Evolutionary conservation across 257 asterid species (phyloP).

Genomic region (Plantago elongata): DNA sequence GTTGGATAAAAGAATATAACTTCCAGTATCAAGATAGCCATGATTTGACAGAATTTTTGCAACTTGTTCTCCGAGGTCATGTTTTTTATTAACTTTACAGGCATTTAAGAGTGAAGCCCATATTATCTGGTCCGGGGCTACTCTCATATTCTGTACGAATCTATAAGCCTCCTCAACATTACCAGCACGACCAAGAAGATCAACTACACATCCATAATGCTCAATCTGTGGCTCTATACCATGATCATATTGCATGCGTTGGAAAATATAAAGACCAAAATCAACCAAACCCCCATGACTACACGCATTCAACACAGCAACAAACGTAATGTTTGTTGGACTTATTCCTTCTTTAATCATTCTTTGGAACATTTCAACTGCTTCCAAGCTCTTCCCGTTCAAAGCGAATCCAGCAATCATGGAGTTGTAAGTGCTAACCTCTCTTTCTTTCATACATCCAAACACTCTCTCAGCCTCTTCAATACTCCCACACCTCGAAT

Average conservation of each 20-base stretch:
- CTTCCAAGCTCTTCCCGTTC: conserved; percentile 44
- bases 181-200: conserved; percentile 57
- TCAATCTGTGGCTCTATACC: conserved; percentile 37
- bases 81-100: conserved; percentile 40
- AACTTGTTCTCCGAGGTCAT: conserved; percentile 36
- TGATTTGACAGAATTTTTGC: conserved; percentile 25
- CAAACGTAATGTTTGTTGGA: conserved; percentile 41
- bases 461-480: conserved; percentile 42
- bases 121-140: conserved; percentile 37
- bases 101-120: conserved; percentile 50
- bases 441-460: conserved; percentile 28
- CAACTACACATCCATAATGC: conserved; percentile 58
- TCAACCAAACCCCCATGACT: conserved; percentile 50
- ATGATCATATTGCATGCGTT: conserved; percentile 29
- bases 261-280: conserved; percentile 33
- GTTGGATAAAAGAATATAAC: conserved; percentile 34
- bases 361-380: conserved; percentile 31
- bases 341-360: conserved; percentile 35
- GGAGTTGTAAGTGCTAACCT: conserved; percentile 42
- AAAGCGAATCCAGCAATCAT: conserved; percentile 45
- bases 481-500: conserved; percentile 46
- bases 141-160: conserved; percentile 27
- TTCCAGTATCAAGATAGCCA: conserved; percentile 31
- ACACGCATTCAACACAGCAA: conserved; percentile 49
- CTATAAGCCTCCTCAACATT: conserved; percentile 43